phyloP scores from a whole-genome alignment of 1,139 yeast species.

The Candida sojae region DNA sequence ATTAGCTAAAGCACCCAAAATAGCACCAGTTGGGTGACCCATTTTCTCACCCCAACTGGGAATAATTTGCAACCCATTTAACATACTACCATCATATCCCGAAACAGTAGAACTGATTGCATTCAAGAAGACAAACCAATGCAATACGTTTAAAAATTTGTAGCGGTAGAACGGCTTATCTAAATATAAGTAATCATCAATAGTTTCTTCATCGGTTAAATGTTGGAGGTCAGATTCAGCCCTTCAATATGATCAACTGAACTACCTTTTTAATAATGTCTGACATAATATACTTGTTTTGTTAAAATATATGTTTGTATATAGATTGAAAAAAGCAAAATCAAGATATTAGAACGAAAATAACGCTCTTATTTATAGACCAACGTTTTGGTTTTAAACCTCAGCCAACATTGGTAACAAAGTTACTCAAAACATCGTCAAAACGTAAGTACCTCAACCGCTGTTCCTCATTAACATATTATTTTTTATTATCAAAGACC shows the following conservation, averaged over 20 bases:
- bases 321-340: too few species aligned
- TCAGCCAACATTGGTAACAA: too few species aligned
- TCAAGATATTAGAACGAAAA: too few species aligned
- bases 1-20: slow-evolving; percentile 46
- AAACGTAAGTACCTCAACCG: too few species aligned
- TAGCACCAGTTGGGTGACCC: slow-evolving; percentile 43
- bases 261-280: not conserved
- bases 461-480: too few species aligned
- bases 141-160: slow-evolving; percentile 37
- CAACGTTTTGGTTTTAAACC: too few species aligned
- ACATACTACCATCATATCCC: slow-evolving; percentile 55
- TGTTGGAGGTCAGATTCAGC: not conserved
- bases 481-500: too few species aligned
- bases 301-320: too few species aligned
- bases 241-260: not conserved
- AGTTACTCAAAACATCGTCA: too few species aligned
- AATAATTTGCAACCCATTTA: slow-evolving; percentile 53
- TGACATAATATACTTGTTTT: not conserved
- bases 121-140: slow-evolving; percentile 35
- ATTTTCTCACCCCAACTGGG: slow-evolving; percentile 34
- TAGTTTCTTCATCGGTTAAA: not conserved
- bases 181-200: slow-evolving; percentile 8
- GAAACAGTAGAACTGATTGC: slow-evolving; percentile 48
- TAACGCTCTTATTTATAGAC: too few species aligned
- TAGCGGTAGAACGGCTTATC: slow-evolving; percentile 22